These are phyloP conservation scores for Blepharisma japonicum DNA, from an alignment of 73 alveolate genomes.

Conservation along the genomic window DNA sequence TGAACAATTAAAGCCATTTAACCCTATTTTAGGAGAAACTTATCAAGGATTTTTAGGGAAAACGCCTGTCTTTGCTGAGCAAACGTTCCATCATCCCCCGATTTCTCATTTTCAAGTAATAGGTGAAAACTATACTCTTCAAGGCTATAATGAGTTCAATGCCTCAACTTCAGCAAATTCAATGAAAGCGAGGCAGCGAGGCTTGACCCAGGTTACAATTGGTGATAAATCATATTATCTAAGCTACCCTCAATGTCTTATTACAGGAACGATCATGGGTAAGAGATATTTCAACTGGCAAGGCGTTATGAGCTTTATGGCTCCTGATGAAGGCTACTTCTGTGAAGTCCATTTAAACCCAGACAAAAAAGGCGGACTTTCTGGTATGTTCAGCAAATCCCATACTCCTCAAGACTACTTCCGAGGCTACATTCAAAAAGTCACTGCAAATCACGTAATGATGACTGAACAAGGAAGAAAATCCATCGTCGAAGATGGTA, in stretches of 20 bases:
- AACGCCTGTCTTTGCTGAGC: constrained; percentile 47
- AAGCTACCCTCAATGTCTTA: background rate
- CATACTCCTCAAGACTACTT: constrained; percentile 16
- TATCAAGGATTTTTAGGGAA: constrained; percentile 67
- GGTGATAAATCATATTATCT: constrained; percentile 29
- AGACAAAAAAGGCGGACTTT: constrained; percentile 12
- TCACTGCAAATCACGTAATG: background rate
- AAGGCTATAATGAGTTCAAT: constrained; percentile 43
- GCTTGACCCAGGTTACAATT: constrained; percentile 39
- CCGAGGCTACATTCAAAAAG: background rate
- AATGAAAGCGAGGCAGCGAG: constrained; percentile 41
- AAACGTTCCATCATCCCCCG: constrained; percentile 62
- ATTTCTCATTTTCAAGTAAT: constrained; percentile 38
- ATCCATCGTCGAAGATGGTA: background rate
- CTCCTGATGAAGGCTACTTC: background rate
- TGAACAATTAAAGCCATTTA: constrained; percentile 76
- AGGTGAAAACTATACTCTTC: constrained; percentile 36
- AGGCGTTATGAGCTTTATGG: background rate
- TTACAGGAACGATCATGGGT: constrained; percentile 5
- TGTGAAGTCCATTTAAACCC: constrained; percentile 4
- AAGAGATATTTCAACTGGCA: constrained; percentile 21
- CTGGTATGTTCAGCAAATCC: constrained; percentile 2
- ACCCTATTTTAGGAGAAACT: constrained; percentile 89
- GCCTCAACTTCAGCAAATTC: constrained; percentile 57
- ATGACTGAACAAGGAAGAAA: constrained; percentile 22